Base-by-base conservation (phyloP, 805 yeast species). In the Isabelozyma pseudorhagii region DNA sequence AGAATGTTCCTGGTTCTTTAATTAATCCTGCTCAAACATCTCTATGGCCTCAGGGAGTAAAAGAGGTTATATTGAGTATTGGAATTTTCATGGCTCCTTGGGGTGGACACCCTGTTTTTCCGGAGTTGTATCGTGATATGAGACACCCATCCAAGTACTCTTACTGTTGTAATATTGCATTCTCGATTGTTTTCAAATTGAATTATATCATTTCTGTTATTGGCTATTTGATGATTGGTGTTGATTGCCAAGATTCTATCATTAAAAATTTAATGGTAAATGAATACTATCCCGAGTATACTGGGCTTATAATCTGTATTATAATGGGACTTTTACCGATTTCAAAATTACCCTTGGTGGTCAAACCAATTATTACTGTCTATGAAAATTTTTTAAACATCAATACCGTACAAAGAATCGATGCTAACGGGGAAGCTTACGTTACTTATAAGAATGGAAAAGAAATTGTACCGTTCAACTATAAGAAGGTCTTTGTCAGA, bases 61-160 rank as follows among this genome's bases (percentile, higher is more conserved):
- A 66, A 5, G 70, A 72, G 45, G 54, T 83, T 8, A 60, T 80
- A 8, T 65, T 82, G 36, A 77, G 86, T 8, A 67, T 85, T 49
- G 93, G 93, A 2, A 74, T 87, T 28, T 75, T 83, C 50, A 79
- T 87, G 77, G 90, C 92, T 3, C 90, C 91, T 10, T 87, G 89
- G 82, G 93, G 93, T 49, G 94, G 94, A 2, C 93, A 87, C 62
- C 89, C 90, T 1, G 84, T 87, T 6, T 85, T 85, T 55, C 93
- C 93, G 2, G 88, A 85, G 57, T 68, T 87, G 42, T 83, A 81
- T 62, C 70, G 79, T 39, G 94, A 87, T 62, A 87, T 87, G 87
- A 76, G 83, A 59, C 84, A 79, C 48, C 90, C 90, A 6, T 54
- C 69, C 27, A 83, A 85, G 58, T 87, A 80, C 62, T 55, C 63